phyloP scores from a whole-genome alignment of 1,284 basidiomycete genomes.

The Lignosus rhinocerotis region DNA sequence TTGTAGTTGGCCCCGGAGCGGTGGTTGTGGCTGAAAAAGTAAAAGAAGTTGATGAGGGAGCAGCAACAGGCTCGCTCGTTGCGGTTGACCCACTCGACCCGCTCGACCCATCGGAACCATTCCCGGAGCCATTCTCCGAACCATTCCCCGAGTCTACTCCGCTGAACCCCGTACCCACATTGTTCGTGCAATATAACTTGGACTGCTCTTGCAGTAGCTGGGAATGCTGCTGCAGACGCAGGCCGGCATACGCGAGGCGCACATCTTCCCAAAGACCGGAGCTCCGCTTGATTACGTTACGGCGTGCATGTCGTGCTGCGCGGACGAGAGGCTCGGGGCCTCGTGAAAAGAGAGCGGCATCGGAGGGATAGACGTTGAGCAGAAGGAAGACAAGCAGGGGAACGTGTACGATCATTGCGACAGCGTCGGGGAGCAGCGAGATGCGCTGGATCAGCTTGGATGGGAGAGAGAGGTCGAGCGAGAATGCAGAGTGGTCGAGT shows the following conservation, averaged over 20 bases:
- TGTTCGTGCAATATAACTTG: conserved; percentile 31
- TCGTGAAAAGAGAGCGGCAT: conserved; percentile 39
- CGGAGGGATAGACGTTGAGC: conserved; percentile 33
- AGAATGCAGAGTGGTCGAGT: neutral
- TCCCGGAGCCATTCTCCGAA: neutral
- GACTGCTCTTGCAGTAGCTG: conserved; percentile 9
- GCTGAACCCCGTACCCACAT: conserved; percentile 15
- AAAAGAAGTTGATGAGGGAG: conserved; percentile 9
- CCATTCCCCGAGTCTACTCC: conserved; percentile 3
- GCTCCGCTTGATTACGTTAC: conserved; percentile 45
- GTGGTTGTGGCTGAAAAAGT: conserved; percentile 1
- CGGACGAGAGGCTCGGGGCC: conserved; percentile 31
- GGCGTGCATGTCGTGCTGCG: conserved; percentile 36
- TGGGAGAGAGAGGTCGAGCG: neutral
- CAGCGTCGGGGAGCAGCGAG: conserved; percentile 13
- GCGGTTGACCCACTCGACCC: conserved; percentile 20
- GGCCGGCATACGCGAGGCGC: conserved; percentile 55
- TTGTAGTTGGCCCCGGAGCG: neutral
- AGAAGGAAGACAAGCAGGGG: conserved; percentile 38
- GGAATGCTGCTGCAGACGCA: conserved; percentile 28
- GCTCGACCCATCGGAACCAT: conserved; percentile 8
- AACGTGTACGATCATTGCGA: conserved; percentile 24
- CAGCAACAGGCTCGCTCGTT: conserved; percentile 6
- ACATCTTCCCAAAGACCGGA: conserved; percentile 63
- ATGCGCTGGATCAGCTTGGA: conserved; percentile 9